Evolutionary conservation across 2,329 filamentous ascomycete genomes (phyloP).

Genomic region (Ceratocystis cubensis): DNA sequence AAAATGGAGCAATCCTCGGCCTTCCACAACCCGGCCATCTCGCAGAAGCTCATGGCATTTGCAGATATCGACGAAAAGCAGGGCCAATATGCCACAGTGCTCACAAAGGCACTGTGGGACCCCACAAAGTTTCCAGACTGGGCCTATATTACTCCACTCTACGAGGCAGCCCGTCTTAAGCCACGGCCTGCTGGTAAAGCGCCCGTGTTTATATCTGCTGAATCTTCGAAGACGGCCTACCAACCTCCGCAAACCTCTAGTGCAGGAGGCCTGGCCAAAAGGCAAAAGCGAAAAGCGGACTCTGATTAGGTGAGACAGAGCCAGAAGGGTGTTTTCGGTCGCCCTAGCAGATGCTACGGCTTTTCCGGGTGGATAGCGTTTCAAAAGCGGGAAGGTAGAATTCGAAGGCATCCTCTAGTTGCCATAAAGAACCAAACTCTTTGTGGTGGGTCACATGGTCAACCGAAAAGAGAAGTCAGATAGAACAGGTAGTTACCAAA

Average conservation of each 20-base stretch:
- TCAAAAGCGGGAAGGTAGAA: not conserved
- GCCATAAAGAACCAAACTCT: not conserved
- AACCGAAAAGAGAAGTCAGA: not conserved
- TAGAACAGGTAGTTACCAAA: not conserved
- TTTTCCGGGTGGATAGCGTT: not conserved
- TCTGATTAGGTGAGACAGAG: not conserved
- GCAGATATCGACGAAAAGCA: conserved; percentile 32
- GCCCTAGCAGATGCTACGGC: not conserved
- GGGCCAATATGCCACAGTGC: conserved; percentile 55
- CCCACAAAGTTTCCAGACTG: conserved; percentile 42
- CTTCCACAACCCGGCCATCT: conserved; percentile 58
- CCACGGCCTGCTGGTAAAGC: conserved; percentile 37
- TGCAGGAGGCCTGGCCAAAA: conserved; percentile 24
- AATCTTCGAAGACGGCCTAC: conserved; percentile 6
- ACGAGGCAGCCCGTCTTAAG: conserved; percentile 34
- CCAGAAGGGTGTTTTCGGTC: not conserved
- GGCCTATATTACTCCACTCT: conserved; percentile 36
- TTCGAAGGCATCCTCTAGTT: too few relatives aligned
- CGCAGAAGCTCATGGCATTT: conserved; percentile 61
- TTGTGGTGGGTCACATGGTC: not conserved
- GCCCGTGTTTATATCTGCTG: conserved; percentile 34
- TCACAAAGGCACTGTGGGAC: conserved; percentile 45
- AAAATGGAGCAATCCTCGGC: conserved; percentile 54
- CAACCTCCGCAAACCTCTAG: conserved; percentile 5
- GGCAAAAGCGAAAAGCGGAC: conserved; percentile 29